Percentiles rank a stretch among this genome's conserved stretches.
phyloP scores from a whole-genome alignment of 129 eudicot genomes.

The Flaveria bidentis region DNA sequence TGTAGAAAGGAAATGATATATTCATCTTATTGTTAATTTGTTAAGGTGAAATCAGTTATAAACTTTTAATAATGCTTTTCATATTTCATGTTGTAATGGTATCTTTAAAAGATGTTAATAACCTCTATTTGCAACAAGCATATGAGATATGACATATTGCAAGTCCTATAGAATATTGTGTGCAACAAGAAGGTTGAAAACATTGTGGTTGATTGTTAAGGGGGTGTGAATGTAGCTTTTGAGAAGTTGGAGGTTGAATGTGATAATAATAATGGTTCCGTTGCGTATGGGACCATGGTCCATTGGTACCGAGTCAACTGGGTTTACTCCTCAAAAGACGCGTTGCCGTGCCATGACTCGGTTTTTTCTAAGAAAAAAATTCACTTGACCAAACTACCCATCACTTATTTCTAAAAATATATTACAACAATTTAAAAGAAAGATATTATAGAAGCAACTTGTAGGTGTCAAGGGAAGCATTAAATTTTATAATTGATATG shows the following conservation, averaged over 20 bases:
- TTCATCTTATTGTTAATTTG: no score
- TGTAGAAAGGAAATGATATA: no score
- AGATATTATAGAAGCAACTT: background rate
- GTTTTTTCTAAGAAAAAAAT: background rate
- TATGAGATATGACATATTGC: no score
- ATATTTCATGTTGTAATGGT: no score
- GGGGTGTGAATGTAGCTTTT: background rate
- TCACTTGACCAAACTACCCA: slow-evolving; percentile 35
- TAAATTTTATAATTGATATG: background rate
- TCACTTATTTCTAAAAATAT: background rate
- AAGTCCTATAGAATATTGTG: background rate
- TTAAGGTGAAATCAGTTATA: no score
- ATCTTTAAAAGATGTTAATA: no score
- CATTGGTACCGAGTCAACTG: slow-evolving; percentile 30
- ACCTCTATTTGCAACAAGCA: no score
- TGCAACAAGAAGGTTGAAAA: background rate
- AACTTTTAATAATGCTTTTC: no score
- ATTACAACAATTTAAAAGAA: background rate
- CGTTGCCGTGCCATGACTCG: slow-evolving; percentile 36
- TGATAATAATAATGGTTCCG: slow-evolving; percentile 25
- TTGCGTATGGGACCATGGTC: slow-evolving; percentile 31
- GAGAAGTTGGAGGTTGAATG: background rate
- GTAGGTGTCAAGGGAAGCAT: background rate
- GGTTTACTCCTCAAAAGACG: slow-evolving; percentile 25
- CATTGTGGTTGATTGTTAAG: background rate